Conservation (phyloP, 768 basidiomycete genomes). For the Thelephora aurantiotincta region DNA sequence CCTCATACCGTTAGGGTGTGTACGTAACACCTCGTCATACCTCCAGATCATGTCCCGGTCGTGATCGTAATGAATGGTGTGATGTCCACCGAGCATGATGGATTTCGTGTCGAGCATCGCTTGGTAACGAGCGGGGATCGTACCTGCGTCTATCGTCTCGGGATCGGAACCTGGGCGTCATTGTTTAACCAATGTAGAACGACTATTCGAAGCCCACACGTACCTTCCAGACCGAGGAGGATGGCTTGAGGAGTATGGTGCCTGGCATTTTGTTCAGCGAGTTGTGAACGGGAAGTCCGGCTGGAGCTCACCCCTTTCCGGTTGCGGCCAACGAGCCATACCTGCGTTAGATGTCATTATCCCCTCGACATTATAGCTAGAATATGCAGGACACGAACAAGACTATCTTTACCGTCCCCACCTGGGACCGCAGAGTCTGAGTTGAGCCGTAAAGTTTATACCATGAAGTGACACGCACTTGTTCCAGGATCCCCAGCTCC, state of each 20-base stretch:
- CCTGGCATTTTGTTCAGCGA: slow-evolving; percentile 20
- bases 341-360: slow-evolving; percentile 19
- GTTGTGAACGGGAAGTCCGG: slow-evolving; percentile 2
- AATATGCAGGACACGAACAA: slow-evolving; percentile 33
- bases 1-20: slow-evolving; percentile 87
- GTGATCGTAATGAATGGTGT: slow-evolving; percentile 75
- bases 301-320: slow-evolving; percentile 55
- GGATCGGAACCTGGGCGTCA: slow-evolving; percentile 56
- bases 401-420: slow-evolving; percentile 71
- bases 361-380: not conserved
- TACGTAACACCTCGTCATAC: slow-evolving; percentile 79
- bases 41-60: slow-evolving; percentile 89
- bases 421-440: slow-evolving; percentile 23
- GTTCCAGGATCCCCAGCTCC: slow-evolving; percentile 53
- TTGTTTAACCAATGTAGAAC: not conserved
- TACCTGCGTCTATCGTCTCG: slow-evolving; percentile 84
- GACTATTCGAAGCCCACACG: not conserved
- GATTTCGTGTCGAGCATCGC: slow-evolving; percentile 51
- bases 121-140: slow-evolving; percentile 63
- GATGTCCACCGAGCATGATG: slow-evolving; percentile 58
- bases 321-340: slow-evolving; percentile 93
- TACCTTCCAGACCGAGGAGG: slow-evolving; percentile 64
- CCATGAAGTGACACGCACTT: slow-evolving; percentile 25
- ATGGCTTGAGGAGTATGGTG: slow-evolving; percentile 85
- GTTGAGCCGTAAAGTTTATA: not conserved